phyloP scores from a whole-genome alignment of 331 rosid species.

The Pyrus hybrid region DNA sequence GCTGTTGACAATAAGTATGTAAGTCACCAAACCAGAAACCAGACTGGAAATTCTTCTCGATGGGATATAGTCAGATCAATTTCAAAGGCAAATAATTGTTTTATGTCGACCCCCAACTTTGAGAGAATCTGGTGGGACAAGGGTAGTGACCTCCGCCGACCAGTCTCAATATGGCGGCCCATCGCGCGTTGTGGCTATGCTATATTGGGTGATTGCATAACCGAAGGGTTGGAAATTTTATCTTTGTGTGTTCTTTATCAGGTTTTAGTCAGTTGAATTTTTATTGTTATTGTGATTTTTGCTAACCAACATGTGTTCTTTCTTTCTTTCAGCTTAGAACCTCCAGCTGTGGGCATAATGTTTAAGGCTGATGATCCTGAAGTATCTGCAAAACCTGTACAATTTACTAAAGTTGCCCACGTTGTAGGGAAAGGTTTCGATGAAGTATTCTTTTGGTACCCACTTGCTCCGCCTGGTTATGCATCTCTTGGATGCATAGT shows the following conservation, averaged over 20 bases:
- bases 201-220: constrained; percentile 83
- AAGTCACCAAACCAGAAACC: constrained; percentile 40
- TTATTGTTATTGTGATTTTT: constrained; percentile 1
- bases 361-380: constrained; percentile 81
- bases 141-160: constrained; percentile 69
- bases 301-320: constrained; percentile 12
- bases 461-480: constrained; percentile 97
- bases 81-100: constrained; percentile 63
- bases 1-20: constrained; percentile 31
- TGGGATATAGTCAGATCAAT: constrained; percentile 78
- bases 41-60: constrained; percentile 56
- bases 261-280: neutral
- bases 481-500: constrained; percentile 94
- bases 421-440: constrained; percentile 74
- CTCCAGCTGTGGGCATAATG: constrained; percentile 85
- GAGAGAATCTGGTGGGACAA: constrained; percentile 99
- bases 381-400: constrained; percentile 82
- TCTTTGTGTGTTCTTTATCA: constrained; percentile 3
- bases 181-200: constrained; percentile 72
- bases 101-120: constrained; percentile 77
- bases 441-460: constrained; percentile 94
- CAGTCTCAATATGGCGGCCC: constrained; percentile 97
- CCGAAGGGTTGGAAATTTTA: constrained; percentile 75
- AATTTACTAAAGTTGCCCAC: constrained; percentile 87
- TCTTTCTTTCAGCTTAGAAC: constrained; percentile 71